A percentile compares a stretch with the other conserved stretches of the same genome.
Evolutionary conservation across 768 basidiomycete species (phyloP).

Genomic region (Leccinum barrowsii): DNA sequence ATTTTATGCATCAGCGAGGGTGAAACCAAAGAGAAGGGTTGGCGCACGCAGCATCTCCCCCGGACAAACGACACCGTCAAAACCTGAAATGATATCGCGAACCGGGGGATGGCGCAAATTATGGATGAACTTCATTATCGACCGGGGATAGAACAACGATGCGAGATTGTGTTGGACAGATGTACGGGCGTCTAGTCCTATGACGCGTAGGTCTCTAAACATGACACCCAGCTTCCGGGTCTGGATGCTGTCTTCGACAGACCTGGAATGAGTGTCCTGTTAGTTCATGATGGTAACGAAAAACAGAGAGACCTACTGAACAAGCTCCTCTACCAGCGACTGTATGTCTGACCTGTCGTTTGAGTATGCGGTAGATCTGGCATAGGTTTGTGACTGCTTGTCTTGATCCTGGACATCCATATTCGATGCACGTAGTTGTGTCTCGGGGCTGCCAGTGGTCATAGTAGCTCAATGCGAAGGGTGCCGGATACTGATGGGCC

Average conservation of each 20-base stretch:
- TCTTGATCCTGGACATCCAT: neutral
- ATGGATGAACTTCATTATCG: conserved; percentile 38
- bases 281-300: neutral
- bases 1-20: neutral
- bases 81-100: conserved; percentile 39
- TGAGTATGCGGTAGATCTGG: neutral
- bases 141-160: conserved; percentile 25
- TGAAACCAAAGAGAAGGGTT: conserved; percentile 1
- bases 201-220: conserved; percentile 50
- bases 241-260: conserved; percentile 30
- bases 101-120: conserved; percentile 52
- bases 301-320: too few relatives aligned
- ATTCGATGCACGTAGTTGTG: neutral
- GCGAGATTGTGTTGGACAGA: conserved; percentile 50
- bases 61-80: conserved; percentile 61
- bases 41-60: conserved; percentile 74
- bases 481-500: too few relatives aligned
- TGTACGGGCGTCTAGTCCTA: conserved; percentile 43
- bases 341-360: conserved; percentile 9
- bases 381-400: neutral
- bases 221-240: conserved; percentile 46
- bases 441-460: too few relatives aligned
- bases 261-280: conserved; percentile 20
- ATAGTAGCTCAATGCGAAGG: too few relatives aligned
- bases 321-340: conserved; percentile 13